Conservation (phyloP, 2,329 filamentous ascomycete species). For the Fusarium virguliforme region DNA sequence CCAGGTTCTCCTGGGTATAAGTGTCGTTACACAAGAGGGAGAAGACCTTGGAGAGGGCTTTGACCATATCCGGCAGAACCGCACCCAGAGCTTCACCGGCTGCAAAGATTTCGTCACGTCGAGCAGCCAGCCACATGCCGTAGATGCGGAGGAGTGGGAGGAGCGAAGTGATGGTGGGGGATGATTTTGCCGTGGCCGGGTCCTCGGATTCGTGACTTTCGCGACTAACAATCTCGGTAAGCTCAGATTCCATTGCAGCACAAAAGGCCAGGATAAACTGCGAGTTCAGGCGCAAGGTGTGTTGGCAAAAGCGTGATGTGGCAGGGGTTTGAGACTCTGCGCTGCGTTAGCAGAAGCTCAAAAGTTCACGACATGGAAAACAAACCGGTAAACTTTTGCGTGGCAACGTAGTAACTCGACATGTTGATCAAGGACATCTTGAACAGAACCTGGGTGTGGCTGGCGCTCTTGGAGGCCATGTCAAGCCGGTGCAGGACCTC, state of each 20-base stretch:
- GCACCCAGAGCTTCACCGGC: conserved; percentile 63
- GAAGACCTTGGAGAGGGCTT: conserved; percentile 63
- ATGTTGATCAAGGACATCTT: conserved; percentile 91
- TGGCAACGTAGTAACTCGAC: conserved; percentile 82
- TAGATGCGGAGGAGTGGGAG: conserved; percentile 69
- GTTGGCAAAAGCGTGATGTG: conserved; percentile 69
- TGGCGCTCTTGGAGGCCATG: conserved; percentile 79
- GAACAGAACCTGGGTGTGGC: conserved; percentile 76
- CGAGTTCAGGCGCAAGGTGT: conserved; percentile 83
- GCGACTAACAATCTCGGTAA: conserved; percentile 66
- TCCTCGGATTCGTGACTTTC: conserved; percentile 46
- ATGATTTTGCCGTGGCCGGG: conserved; percentile 53
- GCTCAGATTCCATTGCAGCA: conserved; percentile 78
- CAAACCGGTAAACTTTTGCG: conserved; percentile 55
- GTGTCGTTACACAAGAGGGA: conserved; percentile 65
- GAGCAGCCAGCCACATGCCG: conserved; percentile 68
- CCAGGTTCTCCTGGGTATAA: conserved; percentile 58
- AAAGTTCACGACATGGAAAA: conserved; percentile 17
- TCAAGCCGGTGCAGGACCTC: conserved; percentile 87
- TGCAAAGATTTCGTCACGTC: conserved; percentile 63
- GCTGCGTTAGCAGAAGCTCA: conserved; percentile 23
- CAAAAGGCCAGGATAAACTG: conserved; percentile 82
- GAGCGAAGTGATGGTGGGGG: conserved; percentile 60
- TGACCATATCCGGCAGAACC: conserved; percentile 64
- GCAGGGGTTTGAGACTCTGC: conserved; percentile 64